Base-by-base conservation (phyloP, 345 rosid genomes). In the Eucalyptus tenuipes region DNA sequence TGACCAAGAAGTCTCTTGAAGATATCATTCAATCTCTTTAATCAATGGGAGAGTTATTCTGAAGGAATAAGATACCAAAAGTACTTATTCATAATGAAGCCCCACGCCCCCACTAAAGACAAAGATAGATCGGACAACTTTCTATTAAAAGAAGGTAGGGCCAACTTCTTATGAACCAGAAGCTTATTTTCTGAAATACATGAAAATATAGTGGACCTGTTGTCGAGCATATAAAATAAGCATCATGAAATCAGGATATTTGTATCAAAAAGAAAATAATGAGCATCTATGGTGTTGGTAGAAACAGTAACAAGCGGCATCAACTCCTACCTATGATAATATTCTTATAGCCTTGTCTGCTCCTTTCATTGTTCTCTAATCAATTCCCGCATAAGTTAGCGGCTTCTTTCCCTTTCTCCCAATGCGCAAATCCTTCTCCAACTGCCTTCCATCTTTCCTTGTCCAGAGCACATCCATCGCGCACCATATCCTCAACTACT, bases 391-490 rank as follows among this genome's bases (percentile, higher is more conserved):
- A 89, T 68, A 49, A 53, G 55, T 87, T 57, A 14, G 80, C 86
- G 45, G 33, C 86, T 31, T 89, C 42, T 33, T 45, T 42, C 44
- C 45, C 64, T 37, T 89, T 85, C 20, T 20, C 86, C 80, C 79
- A 87, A 87, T 92, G 94, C 92, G 92, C 92, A 87, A 95, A 92
- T 88, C 92, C 93, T 84, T 89, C 84, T 82, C 96, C 49, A 48
- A 96, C 80, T 79, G 88, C 85, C 81, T 57, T 90, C 99, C 99
- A 96, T 50, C 90, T 92, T 91, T 90, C 95, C 90, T 89, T 89
- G 7, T 90, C 92, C 45, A 97, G 95, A 81, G 91, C 89, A 88
- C 96, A 95, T 71, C 98, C 98, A 89, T 97, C 98, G 82, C 48
- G 44, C 53, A 93, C 90, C 95, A 95, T 95, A 88, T 96, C 98